Percentiles rank a stretch among this genome's conserved stretches.
phyloP scores from a whole-genome alignment of 495 filamentous ascomycete species.

The Xylaria venustula region DNA sequence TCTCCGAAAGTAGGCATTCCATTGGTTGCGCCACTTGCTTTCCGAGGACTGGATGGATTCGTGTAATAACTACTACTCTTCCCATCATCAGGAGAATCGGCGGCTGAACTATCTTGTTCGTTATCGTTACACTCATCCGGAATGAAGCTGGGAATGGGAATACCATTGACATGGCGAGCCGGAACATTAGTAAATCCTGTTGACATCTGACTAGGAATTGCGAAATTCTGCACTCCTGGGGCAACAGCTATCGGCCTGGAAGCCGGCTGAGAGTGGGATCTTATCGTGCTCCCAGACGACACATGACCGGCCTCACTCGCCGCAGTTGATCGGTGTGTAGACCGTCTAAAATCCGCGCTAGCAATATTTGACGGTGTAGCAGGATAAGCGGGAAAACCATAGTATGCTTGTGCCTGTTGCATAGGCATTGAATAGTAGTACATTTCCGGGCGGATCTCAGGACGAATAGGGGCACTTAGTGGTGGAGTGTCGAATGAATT shows the following conservation, averaged over 20 bases:
- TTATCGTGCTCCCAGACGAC: slow-evolving; percentile 42
- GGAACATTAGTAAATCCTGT: slow-evolving; percentile 32
- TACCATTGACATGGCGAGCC: slow-evolving; percentile 39
- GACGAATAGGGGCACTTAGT: slow-evolving; percentile 48
- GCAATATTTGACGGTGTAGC: slow-evolving; percentile 45
- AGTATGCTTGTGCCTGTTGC: slow-evolving; percentile 29
- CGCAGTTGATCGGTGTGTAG: slow-evolving; percentile 45
- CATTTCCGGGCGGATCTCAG: slow-evolving; percentile 38
- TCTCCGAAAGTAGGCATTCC: slow-evolving; percentile 46
- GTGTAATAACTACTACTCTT: slow-evolving; percentile 23
- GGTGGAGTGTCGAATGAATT: slow-evolving; percentile 55
- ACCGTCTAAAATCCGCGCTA: slow-evolving; percentile 46
- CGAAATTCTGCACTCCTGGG: slow-evolving; percentile 20
- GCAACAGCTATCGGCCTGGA: slow-evolving; percentile 35
- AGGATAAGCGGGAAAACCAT: slow-evolving; percentile 42
- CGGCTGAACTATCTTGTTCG: slow-evolving; percentile 23
- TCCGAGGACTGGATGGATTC: slow-evolving; percentile 32
- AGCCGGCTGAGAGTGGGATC: slow-evolving; percentile 59
- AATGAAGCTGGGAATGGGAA: slow-evolving; percentile 47
- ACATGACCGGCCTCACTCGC: slow-evolving; percentile 38
- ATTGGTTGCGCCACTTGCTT: slow-evolving; percentile 33
- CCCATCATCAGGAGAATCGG: slow-evolving; percentile 42
- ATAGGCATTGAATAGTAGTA: slow-evolving; percentile 40
- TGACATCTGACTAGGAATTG: slow-evolving; percentile 23
- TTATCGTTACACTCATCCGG: slow-evolving; percentile 47